Conservation (phyloP, 1,139 yeast species). For the Pichia sp. region DNA sequence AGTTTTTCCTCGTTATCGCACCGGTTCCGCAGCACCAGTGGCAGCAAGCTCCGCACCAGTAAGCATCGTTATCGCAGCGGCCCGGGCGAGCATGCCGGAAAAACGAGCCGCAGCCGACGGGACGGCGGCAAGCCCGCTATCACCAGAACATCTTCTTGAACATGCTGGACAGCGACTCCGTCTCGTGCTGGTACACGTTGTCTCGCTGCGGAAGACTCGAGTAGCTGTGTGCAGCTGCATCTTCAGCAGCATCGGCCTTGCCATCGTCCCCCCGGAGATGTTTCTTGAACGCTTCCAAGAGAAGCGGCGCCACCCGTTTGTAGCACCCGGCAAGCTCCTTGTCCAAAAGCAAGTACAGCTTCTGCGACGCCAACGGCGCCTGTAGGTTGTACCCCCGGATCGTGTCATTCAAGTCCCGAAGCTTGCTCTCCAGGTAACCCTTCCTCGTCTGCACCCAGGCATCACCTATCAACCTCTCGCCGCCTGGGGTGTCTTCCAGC, state of each 20-base stretch:
- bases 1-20: neutral
- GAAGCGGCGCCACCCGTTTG: constrained; percentile 28
- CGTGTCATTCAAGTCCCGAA: constrained; percentile 50
- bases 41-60: neutral
- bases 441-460: constrained; percentile 40
- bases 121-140: neutral
- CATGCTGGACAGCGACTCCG: constrained; percentile 29
- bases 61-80: neutral
- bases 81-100: too few species aligned
- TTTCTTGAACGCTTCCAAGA: constrained; percentile 24
- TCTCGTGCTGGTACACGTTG: constrained; percentile 25
- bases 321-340: constrained; percentile 46
- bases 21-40: neutral
- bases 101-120: too few species aligned
- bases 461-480: constrained; percentile 18
- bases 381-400: constrained; percentile 74
- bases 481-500: constrained; percentile 12
- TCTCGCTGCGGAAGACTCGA: constrained; percentile 24
- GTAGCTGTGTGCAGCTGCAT: constrained; percentile 11
- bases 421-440: constrained; percentile 40
- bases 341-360: constrained; percentile 52
- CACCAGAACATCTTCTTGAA: constrained; percentile 17
- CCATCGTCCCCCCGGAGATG: constrained; percentile 17
- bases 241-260: neutral
- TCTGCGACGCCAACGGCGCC: constrained; percentile 73